Percentiles rank a stretch among this genome's conserved stretches.
Conservation (phyloP, 805 yeast genomes). For the Sugiyamaella smithiae region DNA sequence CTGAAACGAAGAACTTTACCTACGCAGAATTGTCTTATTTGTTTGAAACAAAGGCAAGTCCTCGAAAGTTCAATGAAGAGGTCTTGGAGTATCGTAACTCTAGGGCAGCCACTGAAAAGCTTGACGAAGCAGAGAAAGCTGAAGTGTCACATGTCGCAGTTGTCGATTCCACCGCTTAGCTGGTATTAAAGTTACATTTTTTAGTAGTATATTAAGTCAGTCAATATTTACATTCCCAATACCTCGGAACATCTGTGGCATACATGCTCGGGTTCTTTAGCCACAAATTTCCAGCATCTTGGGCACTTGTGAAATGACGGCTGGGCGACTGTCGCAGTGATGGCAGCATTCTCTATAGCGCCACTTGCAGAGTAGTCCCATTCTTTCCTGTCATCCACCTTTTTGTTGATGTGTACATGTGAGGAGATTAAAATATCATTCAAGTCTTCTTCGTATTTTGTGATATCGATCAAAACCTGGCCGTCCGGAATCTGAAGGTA, state of each 20-base stretch:
- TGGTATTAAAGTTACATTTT: no score
- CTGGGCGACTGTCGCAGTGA: constrained; percentile 42
- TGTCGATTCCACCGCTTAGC: no score
- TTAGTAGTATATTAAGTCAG: not conserved
- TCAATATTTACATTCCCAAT: constrained; percentile 1
- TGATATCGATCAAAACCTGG: constrained; percentile 16
- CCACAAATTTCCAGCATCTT: constrained; percentile 90
- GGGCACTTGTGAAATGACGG: constrained; percentile 70
- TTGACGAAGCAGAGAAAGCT: not conserved
- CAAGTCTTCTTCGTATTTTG: constrained; percentile 42
- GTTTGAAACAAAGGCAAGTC: constrained; percentile 7
- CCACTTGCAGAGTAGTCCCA: constrained; percentile 35
- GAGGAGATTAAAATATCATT: constrained; percentile 66
- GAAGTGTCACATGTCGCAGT: constrained; percentile 1
- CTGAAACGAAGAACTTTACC: constrained; percentile 5
- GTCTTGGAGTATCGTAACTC: not conserved
- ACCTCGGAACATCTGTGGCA: constrained; percentile 29
- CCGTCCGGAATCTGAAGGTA: constrained; percentile 31
- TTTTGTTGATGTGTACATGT: constrained; percentile 41
- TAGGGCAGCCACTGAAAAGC: not conserved
- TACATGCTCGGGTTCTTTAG: no score
- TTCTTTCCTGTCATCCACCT: constrained; percentile 18
- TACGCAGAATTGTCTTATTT: constrained; percentile 6
- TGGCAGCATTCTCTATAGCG: constrained; percentile 31
- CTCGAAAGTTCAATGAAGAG: constrained; percentile 1